Percentiles rank a stretch among this genome's conserved stretches.
Evolutionary conservation across 2,329 filamentous ascomycete species (phyloP).

Genomic region (Pyricularia pennisetigena): DNA sequence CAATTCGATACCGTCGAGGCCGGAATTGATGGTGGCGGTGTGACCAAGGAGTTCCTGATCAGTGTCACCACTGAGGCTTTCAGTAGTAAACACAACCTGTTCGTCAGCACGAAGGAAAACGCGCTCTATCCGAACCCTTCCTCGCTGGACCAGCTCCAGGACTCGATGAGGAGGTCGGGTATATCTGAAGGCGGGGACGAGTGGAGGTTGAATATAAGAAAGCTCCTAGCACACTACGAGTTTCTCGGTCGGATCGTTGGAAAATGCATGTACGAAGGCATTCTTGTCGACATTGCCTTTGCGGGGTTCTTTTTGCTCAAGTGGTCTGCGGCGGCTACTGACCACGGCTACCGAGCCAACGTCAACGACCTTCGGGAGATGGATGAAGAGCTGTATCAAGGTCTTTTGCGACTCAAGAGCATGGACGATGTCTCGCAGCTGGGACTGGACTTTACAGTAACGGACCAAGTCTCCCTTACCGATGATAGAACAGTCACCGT

Average conservation of each 20-base stretch:
- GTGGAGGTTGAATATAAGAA: conserved; percentile 46
- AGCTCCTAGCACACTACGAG: conserved; percentile 68
- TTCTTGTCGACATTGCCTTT: conserved; percentile 86
- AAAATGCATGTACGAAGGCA: conserved; percentile 96
- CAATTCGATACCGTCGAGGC: conserved; percentile 79
- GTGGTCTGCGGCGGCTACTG: conserved; percentile 64
- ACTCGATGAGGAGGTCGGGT: conserved; percentile 42
- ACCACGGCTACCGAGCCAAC: conserved; percentile 71
- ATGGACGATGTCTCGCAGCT: conserved; percentile 74
- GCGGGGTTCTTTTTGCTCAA: conserved; percentile 94
- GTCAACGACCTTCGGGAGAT: conserved; percentile 90
- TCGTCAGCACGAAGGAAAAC: conserved; percentile 76
- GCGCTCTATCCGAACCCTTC: conserved; percentile 82
- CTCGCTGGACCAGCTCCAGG: conserved; percentile 58
- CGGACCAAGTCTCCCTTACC: conserved; percentile 49
- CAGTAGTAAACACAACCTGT: conserved; percentile 48
- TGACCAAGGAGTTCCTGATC: conserved; percentile 94
- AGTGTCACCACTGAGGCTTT: conserved; percentile 84
- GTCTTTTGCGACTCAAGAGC: conserved; percentile 74
- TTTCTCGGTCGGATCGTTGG: conserved; percentile 89
- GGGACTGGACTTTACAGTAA: conserved; percentile 80
- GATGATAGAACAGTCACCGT: conserved; percentile 40
- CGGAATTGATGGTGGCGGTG: conserved; percentile 92
- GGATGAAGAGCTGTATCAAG: conserved; percentile 83
- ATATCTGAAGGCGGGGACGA: conserved; percentile 41